These are phyloP conservation scores for Yamadazyma sp. DNA, from an alignment of 805 yeast species.

Conservation along the genomic window DNA sequence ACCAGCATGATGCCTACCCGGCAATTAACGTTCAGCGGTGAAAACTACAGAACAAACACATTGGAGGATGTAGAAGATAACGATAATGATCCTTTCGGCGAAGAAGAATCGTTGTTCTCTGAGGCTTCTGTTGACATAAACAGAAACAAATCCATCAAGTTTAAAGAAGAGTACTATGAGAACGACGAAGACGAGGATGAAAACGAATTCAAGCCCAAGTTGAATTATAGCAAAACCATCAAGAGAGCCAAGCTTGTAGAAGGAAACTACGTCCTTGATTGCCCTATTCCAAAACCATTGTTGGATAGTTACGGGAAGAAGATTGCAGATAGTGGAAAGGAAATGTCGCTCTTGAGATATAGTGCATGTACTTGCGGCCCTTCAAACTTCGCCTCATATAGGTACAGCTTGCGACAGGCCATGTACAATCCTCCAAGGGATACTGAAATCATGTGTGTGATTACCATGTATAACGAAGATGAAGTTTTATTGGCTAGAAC, in stretches of 20 bases:
- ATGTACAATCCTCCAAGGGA: constrained; percentile 74
- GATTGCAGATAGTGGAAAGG: constrained; percentile 43
- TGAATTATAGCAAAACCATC: constrained; percentile 43
- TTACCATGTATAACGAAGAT: constrained; percentile 89
- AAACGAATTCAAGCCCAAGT: constrained; percentile 39
- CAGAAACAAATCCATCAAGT: constrained; percentile 15
- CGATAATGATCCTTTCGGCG: constrained; percentile 42
- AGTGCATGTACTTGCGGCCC: constrained; percentile 96
- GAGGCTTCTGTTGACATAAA: constrained; percentile 36
- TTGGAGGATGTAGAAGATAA: constrained; percentile 39
- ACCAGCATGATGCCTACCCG: constrained; percentile 6
- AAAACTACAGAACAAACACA: constrained; percentile 40
- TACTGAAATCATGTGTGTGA: constrained; percentile 82
- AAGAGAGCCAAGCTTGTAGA: constrained; percentile 42
- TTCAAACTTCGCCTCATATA: constrained; percentile 54
- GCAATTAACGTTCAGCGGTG: constrained; percentile 30
- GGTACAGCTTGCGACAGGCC: constrained; percentile 80
- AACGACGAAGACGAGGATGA: constrained; percentile 22
- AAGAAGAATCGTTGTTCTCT: constrained; percentile 36
- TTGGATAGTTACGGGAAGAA: constrained; percentile 36
- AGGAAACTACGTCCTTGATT: constrained; percentile 46
- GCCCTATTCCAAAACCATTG: constrained; percentile 41
- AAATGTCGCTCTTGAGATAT: constrained; percentile 85
- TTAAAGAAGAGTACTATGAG: constrained; percentile 2
- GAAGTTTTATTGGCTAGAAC: constrained; percentile 82